Base-by-base conservation (phyloP, 2,329 filamentous ascomycete species). In the Monosporascus sp. region DNA sequence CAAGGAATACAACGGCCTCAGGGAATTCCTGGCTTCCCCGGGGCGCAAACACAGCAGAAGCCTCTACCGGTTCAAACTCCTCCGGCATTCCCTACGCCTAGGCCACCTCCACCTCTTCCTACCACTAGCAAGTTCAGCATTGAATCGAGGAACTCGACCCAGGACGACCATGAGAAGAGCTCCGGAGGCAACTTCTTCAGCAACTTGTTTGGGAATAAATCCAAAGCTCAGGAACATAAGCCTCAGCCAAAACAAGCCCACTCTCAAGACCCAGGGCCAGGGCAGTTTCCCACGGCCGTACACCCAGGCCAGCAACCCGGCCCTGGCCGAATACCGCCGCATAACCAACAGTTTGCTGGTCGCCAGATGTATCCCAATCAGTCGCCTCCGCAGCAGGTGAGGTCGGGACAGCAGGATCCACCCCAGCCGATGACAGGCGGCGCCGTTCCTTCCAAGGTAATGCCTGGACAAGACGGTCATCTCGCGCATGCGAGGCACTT, bases 301-400 rank as follows among this genome's bases (percentile, higher is more conserved):
- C 63, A 60, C 31, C n/a, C 58, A 5, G 56, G 59, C 8, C 58
- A 60, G 45, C 54, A 55, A 43, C 56, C 60, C 38, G 57, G 57
- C 11, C 59, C 59, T 1, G 63, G 60, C n/a, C 65, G 62, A 43
- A 59, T 60, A 53, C 55, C 55, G 18, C 52, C 60, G 3, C 57
- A 58, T 2, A 60, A 57, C 24, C 64, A 63, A 38, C 57, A 53
- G 17, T 53, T 63, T 18, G 57, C 58, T n/a, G 60, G 57, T 48
- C 64, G 62, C 48, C 61, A 59, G n/a, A 60, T 63, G 58, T 55
- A 58, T 31, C 56, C 61, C 17, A 56, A 62, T 6, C 62, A 63
- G 18, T 57, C 60, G 35, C 58, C 52, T 25, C 38, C 48, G 24
- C 58, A 59, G 25, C 57, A 50, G 22, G 53, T 54, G 2, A 43